Evolutionary conservation across 495 filamentous ascomycete species (phyloP), one percentile per base, ranked within the genome.

Genomic region (Hypoxylon cercidicola): DNA sequence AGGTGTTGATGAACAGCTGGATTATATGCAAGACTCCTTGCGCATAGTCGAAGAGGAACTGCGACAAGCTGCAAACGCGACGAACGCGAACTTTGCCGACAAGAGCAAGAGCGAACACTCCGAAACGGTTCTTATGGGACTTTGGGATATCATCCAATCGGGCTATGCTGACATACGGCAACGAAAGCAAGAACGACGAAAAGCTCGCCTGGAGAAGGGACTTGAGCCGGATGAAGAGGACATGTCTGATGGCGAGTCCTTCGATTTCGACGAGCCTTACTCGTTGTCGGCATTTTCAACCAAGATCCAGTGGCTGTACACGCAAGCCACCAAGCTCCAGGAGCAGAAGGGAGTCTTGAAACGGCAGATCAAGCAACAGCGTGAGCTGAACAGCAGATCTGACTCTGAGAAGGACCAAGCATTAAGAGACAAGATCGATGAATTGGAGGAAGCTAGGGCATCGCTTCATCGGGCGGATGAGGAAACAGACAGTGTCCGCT

Each of bases 301-400:
- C 13, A 96, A 90, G 72, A 84, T 99, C 1, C 90, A 92, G 70
- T 86, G 85, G 68, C 78, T 98, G 6, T 90, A 90, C 65, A 80
- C 76, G 21, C 85, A 84, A 54, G 82, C 85, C 12, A 84, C 84
- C 7, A 77, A 80, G n/a, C 77, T 96, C 19, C 84, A 89, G 35
- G 92, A 97, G 62, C 92, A 97, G 64, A 93, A 96, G 74, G 84
- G 84, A 47, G 93, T 93, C 15, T 76, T 97, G 19, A 88, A 90
- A 60, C 87, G 91, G 3, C 93, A 97, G 66, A 92, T 97, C 66
- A 92, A 96, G 76, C 92, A 96, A 72, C 93, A 97, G 75, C 88
- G 92, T 39, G 92, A 95, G 68, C 83, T 96, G 49, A 95, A 93
- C 72, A 90, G 81, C 82, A 81, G 79, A 63, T 82, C 79, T 49